Evolutionary conservation across 352 stramenopile species (phyloP).

Genomic region (Pythium brachiatum): DNA sequence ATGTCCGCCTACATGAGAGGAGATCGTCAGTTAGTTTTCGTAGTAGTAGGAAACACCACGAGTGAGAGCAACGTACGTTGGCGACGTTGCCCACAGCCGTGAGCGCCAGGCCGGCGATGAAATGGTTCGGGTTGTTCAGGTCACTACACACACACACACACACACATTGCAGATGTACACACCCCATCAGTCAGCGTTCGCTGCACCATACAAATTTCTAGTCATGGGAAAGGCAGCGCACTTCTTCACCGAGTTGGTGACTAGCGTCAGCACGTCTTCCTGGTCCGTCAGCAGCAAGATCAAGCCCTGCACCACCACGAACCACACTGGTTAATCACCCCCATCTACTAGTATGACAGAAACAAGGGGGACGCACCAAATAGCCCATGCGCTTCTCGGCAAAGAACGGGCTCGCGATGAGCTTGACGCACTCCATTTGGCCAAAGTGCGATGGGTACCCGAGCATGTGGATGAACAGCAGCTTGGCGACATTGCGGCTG

Average conservation of each 20-base stretch:
- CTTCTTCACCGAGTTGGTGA: constrained; percentile 99
- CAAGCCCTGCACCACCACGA: constrained; percentile 57
- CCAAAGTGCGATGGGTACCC: constrained; percentile 99
- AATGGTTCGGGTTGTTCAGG: constrained; percentile 93
- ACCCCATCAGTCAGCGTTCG: constrained; percentile 2
- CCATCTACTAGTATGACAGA: too few relatives aligned
- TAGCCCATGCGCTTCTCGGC: constrained; percentile 99
- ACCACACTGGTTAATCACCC: too few relatives aligned
- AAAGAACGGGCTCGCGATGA: constrained; percentile 98
- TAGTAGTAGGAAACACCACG: background rate
- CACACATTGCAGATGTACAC: too few relatives aligned
- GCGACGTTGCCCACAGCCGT: constrained; percentile 98
- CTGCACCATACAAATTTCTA: background rate
- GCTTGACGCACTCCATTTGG: constrained; percentile 99
- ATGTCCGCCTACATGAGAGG: constrained; percentile 89
- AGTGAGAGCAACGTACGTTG: constrained; percentile 55
- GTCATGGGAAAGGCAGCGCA: constrained; percentile 24
- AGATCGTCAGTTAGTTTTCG: too few relatives aligned
- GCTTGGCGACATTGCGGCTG: constrained; percentile 99
- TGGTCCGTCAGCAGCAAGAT: constrained; percentile 98
- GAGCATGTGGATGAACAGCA: constrained; percentile 99
- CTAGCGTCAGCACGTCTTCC: constrained; percentile 98
- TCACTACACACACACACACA: constrained; percentile 55
- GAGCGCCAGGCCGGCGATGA: constrained; percentile 95
- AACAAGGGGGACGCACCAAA: constrained; percentile 51